Evolutionary conservation across 2,329 filamentous ascomycete genomes (phyloP).

Genomic region (Colletotrichum limetticola): DNA sequence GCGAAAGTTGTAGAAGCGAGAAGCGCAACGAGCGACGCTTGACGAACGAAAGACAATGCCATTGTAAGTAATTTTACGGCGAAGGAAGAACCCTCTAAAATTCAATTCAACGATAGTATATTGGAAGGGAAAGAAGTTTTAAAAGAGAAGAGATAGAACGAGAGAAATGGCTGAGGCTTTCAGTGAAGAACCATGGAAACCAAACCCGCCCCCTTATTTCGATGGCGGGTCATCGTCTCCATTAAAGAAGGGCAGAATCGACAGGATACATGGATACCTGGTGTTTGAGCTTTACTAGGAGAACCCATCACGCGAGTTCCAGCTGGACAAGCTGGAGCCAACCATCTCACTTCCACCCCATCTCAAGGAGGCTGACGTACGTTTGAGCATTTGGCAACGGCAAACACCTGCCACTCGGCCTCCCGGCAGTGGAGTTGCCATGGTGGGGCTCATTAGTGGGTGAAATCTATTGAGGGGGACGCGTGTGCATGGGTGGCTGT

Average conservation of each 20-base stretch:
- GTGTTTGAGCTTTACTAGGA: conserved; percentile 26
- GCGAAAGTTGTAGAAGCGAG: conserved; percentile 27
- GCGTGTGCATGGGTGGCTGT: conserved; percentile 26
- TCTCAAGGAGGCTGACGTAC: conserved; percentile 32
- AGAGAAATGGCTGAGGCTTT: conserved; percentile 10
- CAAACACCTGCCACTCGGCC: neutral
- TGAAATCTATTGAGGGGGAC: conserved; percentile 12
- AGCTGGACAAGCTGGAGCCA: neutral
- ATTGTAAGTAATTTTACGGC: conserved; percentile 13
- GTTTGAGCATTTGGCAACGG: conserved; percentile 28
- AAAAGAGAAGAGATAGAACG: neutral
- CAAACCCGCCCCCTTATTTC: conserved; percentile 25
- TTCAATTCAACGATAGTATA: conserved; percentile 8
- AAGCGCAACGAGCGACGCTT: conserved; percentile 31
- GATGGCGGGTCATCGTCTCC: conserved; percentile 24
- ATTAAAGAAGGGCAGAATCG: conserved; percentile 18
- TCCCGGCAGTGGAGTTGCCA: conserved; percentile 6
- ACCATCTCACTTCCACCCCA: neutral
- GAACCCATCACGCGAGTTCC: neutral
- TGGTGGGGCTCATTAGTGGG: neutral
- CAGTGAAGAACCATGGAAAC: neutral
- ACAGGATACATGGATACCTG: conserved; percentile 20
- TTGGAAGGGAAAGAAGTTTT: neutral
- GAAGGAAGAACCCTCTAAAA: conserved; percentile 6
- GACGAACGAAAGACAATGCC: conserved; percentile 33